Evolutionary conservation across 1,284 basidiomycete species (phyloP), one percentile per base, ranked within the genome.

Genomic region (Cutaneotrichosporon sp.): DNA sequence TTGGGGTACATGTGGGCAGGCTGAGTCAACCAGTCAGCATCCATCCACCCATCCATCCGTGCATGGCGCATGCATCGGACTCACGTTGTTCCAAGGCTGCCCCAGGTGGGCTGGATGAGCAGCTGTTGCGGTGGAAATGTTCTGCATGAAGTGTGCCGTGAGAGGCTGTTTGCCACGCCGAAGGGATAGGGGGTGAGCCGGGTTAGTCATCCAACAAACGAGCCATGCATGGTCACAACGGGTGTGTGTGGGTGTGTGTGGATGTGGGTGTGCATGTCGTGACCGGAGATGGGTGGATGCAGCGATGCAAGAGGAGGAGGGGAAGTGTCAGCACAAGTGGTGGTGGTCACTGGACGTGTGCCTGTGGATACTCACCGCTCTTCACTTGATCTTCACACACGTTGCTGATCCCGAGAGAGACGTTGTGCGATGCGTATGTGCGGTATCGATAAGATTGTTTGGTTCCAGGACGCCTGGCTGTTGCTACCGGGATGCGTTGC

Each of bases 1-100:
- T 61, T 55, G 30, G 59, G 52, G 46, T 65, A 64, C 64, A 66
- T 65, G 57, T 60, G 53, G 41, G 52, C 35, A 34, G 48, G 37
- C 51, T 56, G 14, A 30, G 26, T 30, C 26, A 30, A 30, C 26
- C 26, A 30, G 26, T 30, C 26, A 30, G 26, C 26, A 30, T 30
- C 26, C 26, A 30, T 30, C 26, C 26, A 30, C 10, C 26, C 26
- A 30, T 30, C 26, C 26, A 30, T 30, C 42, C 23, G 46, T 43
- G 14, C 21, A 17, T 1, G 34, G 20, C 38, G 37, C 36, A 43
- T 44, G 52, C 46, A 48, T 43, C 49, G 39, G 33, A 23, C 57
- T 50, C 40, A 59, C 57, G 36, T 51, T 52, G 7, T 33, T 51
- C 67, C 64, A 69, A 46, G 54, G 60, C 43, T 64, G 61, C 37